Evolutionary conservation across 164 flowering plant species (phyloP).

Genomic region (Chimonanthus praecox): DNA sequence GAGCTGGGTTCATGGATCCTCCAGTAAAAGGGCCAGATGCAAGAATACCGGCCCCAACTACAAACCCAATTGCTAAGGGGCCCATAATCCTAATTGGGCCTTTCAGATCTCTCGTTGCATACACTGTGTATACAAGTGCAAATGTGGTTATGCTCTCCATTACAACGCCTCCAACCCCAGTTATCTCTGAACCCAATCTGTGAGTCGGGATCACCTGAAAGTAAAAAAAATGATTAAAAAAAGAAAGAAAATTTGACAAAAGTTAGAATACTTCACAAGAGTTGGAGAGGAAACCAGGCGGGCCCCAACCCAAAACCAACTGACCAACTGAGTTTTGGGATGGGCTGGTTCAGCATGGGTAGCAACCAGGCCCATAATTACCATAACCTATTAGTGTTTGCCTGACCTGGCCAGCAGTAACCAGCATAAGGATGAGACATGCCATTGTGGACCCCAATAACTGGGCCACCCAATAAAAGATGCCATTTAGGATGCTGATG

Average conservation of each 20-base stretch:
- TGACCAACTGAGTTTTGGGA: background rate
- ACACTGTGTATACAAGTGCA: slow-evolving; percentile 63
- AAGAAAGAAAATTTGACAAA: background rate
- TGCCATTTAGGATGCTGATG: slow-evolving; percentile 47
- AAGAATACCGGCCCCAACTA: slow-evolving; percentile 63
- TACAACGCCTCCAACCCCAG: slow-evolving; percentile 74
- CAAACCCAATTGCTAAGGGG: slow-evolving; percentile 50
- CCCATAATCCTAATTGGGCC: slow-evolving; percentile 41
- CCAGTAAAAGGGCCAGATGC: slow-evolving; percentile 84
- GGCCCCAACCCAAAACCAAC: no score
- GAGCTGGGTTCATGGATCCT: slow-evolving; percentile 87
- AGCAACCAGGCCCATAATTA: no score
- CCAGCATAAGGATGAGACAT: slow-evolving; percentile 47
- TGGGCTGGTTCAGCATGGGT: background rate
- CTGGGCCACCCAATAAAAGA: slow-evolving; percentile 73
- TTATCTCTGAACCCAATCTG: slow-evolving; percentile 57
- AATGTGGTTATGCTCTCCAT: slow-evolving; percentile 70
- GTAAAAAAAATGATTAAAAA: background rate
- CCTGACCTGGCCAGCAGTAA: slow-evolving; percentile 47
- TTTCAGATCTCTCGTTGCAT: slow-evolving; percentile 47
- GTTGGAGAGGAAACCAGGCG: no score
- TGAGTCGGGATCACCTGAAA: slow-evolving; percentile 42
- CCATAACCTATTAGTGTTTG: background rate
- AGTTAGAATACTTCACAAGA: background rate
- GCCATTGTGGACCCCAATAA: slow-evolving; percentile 63